A percentile compares a stretch with the other conserved stretches of the same genome.
phyloP scores from a whole-genome alignment of 768 basidiomycete species.

The Naganishia friedmannii region DNA sequence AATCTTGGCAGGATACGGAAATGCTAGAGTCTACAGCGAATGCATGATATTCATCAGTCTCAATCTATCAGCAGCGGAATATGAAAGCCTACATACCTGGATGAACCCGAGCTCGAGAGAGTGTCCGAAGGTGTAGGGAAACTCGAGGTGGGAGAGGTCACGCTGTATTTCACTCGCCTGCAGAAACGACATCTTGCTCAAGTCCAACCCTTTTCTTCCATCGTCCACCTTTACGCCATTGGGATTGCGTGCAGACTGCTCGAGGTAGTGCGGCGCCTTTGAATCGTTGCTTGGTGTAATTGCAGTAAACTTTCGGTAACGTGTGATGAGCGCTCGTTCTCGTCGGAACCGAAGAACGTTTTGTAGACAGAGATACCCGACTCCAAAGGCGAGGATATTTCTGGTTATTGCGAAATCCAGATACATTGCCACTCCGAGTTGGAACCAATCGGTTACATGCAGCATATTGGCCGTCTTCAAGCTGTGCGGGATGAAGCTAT shows the following conservation, averaged over 20 bases:
- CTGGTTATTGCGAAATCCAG: background rate
- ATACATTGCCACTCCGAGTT: background rate
- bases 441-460: too few relatives aligned
- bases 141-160: conserved; percentile 17
- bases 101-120: conserved; percentile 23
- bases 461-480: too few relatives aligned
- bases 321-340: background rate
- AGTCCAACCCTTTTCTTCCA: conserved; percentile 2
- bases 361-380: conserved; percentile 15
- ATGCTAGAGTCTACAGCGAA: conserved; percentile 20
- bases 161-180: conserved; percentile 19
- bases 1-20: conserved; percentile 22
- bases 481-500: too few relatives aligned
- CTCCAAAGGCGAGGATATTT: background rate
- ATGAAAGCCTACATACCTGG: background rate
- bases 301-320: background rate
- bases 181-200: conserved; percentile 23
- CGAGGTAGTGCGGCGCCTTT: background rate
- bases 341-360: conserved; percentile 12
- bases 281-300: background rate
- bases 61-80: background rate
- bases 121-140: conserved; percentile 19
- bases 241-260: too few relatives aligned
- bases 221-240: background rate
- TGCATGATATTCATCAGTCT: background rate